phyloP scores from a whole-genome alignment of 2,329 filamentous ascomycete species.

The Ophiocordyceps camponoti-leonardi region DNA sequence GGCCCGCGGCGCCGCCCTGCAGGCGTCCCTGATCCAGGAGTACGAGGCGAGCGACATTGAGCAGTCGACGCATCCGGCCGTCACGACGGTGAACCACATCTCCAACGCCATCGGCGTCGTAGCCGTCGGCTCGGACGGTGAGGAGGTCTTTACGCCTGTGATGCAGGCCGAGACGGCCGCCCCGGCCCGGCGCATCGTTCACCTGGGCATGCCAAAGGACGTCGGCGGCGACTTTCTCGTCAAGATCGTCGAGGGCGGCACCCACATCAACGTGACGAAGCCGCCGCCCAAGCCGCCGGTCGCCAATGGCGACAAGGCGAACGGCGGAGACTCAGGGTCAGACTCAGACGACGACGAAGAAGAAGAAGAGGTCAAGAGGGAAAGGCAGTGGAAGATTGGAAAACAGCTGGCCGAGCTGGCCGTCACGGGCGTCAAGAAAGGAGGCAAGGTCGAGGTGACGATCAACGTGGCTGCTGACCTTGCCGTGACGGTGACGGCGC shows the following conservation, averaged over 20 bases:
- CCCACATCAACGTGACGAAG: conserved; percentile 87
- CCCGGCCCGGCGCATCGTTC: conserved; percentile 70
- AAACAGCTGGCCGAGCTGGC: conserved; percentile 70
- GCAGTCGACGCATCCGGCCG: conserved; percentile 87
- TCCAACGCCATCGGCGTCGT: conserved; percentile 78
- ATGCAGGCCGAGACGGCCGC: conserved; percentile 77
- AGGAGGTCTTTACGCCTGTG: conserved; percentile 63
- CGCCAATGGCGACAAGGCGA: conserved; percentile 41
- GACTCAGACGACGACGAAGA: conserved; percentile 37
- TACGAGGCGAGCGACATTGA: conserved; percentile 90
- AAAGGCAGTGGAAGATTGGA: conserved; percentile 86
- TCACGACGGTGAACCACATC: conserved; percentile 86
- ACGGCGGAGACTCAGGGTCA: conserved; percentile 44
- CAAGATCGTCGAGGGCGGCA: conserved; percentile 72
- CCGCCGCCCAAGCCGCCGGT: conserved; percentile 61
- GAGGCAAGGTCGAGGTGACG: conserved; percentile 81
- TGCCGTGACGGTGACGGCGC: conserved; percentile 58
- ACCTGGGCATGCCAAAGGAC: conserved; percentile 57
- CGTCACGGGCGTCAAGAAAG: conserved; percentile 71
- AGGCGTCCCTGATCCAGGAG: conserved; percentile 85
- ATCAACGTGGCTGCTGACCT: conserved; percentile 75
- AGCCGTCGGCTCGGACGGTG: conserved; percentile 37
- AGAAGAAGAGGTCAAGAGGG: conserved; percentile 71
- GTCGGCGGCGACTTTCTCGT: conserved; percentile 71
- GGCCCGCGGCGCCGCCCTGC: conserved; percentile 81